Conservation (phyloP, 1,284 basidiomycete species). For the Blastosporella zonata region DNA sequence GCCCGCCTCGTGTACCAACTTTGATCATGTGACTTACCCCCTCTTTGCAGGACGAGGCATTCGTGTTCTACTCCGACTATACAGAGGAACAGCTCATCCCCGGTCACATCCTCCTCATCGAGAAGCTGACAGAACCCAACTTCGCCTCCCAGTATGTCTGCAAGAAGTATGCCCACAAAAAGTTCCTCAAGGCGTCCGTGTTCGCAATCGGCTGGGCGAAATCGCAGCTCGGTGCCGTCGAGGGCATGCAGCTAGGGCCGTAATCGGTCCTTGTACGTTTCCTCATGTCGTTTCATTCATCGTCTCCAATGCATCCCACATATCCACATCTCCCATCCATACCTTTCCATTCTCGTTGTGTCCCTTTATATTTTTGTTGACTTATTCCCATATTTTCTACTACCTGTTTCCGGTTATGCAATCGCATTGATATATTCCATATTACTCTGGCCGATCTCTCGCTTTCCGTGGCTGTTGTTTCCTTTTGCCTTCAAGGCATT, state of each 20-base stretch:
- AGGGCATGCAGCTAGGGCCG: constrained; percentile 51
- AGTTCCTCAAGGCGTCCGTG: constrained; percentile 86
- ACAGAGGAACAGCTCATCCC: constrained; percentile 87
- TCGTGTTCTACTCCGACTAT: constrained; percentile 92
- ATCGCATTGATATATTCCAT: constrained; percentile 20
- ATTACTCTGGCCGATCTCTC: constrained; percentile 5
- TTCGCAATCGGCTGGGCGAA: constrained; percentile 73
- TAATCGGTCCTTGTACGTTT: constrained; percentile 28
- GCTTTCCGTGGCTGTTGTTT: constrained; percentile 22
- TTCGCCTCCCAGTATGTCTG: constrained; percentile 89
- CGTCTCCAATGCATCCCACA: constrained; percentile 19
- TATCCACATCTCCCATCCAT: constrained; percentile 17
- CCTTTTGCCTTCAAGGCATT: constrained; percentile 11
- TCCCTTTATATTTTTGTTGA: constrained; percentile 18
- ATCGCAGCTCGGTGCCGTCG: constrained; percentile 35
- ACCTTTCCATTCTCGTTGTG: constrained; percentile 23
- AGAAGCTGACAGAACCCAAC: constrained; percentile 78
- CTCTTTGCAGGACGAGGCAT: constrained; percentile 73
- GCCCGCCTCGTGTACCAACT: constrained; percentile 20
- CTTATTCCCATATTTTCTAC: constrained; percentile 20
- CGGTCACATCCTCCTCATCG: constrained; percentile 82
- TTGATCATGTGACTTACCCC: constrained; percentile 48
- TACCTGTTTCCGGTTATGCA: constrained; percentile 20
- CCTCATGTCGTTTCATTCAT: constrained; percentile 15
- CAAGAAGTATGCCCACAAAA: constrained; percentile 97